These are phyloP conservation scores for Avicennia marina DNA, from an alignment of 257 asterid genomes.

Conservation along the genomic window DNA sequence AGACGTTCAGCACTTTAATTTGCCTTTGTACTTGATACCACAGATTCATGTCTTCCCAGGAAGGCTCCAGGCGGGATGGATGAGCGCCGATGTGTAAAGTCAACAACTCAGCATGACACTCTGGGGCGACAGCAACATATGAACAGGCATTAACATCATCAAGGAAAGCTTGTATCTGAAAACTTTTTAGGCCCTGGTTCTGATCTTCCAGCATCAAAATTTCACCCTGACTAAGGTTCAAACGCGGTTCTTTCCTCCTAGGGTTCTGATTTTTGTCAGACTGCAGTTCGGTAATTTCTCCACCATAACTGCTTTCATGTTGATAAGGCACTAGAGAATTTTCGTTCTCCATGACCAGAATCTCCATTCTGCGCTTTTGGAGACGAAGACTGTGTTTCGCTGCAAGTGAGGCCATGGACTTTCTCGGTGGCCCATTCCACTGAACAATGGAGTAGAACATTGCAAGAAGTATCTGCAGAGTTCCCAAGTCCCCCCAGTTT, in stretches of 20 bases:
- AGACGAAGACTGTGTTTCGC: constrained; percentile 68
- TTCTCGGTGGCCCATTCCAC: constrained; percentile 74
- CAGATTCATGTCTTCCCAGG: constrained; percentile 87
- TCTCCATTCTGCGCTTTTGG: constrained; percentile 62
- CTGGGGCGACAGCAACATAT: constrained; percentile 45
- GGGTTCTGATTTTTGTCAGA: constrained; percentile 22
- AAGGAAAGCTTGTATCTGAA: constrained; percentile 43
- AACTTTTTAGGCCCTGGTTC: constrained; percentile 44
- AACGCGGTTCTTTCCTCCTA: constrained; percentile 32
- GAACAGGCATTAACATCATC: constrained; percentile 43
- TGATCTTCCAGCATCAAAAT: constrained; percentile 60
- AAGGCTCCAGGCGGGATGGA: constrained; percentile 72
- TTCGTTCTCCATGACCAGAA: constrained; percentile 30
- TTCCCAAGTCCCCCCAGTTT: constrained; percentile 83
- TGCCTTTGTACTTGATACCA: constrained; percentile 93
- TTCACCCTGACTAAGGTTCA: constrained; percentile 55
- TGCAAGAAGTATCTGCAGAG: constrained; percentile 61
- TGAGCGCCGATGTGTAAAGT: constrained; percentile 65
- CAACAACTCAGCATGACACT: constrained; percentile 29
- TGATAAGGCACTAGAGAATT: constrained; percentile 31
- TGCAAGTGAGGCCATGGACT: constrained; percentile 68
- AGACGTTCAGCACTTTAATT: constrained; percentile 62
- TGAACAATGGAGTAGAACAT: constrained; percentile 57
- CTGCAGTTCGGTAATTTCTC: constrained; percentile 50
- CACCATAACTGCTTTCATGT: constrained; percentile 22